Conservation (phyloP, 2,329 filamentous ascomycete species). For the Sarocladiaceae sp. region DNA sequence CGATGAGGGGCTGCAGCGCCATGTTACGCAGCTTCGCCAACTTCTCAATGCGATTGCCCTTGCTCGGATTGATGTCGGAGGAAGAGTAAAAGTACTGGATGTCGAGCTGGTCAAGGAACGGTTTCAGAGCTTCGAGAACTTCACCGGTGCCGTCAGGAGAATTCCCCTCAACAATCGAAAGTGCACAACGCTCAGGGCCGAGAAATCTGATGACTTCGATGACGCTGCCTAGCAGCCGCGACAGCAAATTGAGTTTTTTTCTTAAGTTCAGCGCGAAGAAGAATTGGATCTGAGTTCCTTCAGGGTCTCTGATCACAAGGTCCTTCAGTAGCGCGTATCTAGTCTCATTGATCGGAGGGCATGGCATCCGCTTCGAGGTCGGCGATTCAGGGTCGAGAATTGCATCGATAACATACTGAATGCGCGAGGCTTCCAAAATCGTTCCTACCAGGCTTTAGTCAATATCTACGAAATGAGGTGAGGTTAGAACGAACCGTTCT, state of each 20-base stretch:
- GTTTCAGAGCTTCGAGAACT: slow-evolving; percentile 37
- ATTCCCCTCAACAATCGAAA: slow-evolving; percentile 53
- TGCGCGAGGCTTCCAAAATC: neutral
- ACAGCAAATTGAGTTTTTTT: slow-evolving; percentile 39
- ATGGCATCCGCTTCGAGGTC: neutral
- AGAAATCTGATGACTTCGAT: slow-evolving; percentile 46
- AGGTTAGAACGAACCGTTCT: neutral
- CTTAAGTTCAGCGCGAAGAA: slow-evolving; percentile 52
- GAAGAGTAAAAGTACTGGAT: slow-evolving; percentile 36
- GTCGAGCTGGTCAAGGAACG: slow-evolving; percentile 33
- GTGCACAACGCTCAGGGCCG: slow-evolving; percentile 43
- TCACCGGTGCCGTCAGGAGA: slow-evolving; percentile 51
- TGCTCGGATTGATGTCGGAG: slow-evolving; percentile 38
- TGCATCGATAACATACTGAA: neutral
- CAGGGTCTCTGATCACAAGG: neutral
- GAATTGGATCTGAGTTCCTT: slow-evolving; percentile 24
- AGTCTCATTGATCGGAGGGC: slow-evolving; percentile 3
- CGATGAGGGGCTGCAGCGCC: slow-evolving; percentile 42
- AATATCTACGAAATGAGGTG: too few relatives aligned
- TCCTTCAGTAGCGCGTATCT: neutral
- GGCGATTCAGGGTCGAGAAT: neutral
- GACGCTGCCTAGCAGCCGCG: slow-evolving; percentile 47
- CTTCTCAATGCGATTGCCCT: slow-evolving; percentile 38
- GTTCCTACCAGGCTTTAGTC: neutral
- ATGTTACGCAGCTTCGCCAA: slow-evolving; percentile 50